A percentile compares a stretch with the other conserved stretches of the same genome.
Conservation (phyloP, 163 green algal genomes). For the Coccomyxa subellipsoidea region DNA sequence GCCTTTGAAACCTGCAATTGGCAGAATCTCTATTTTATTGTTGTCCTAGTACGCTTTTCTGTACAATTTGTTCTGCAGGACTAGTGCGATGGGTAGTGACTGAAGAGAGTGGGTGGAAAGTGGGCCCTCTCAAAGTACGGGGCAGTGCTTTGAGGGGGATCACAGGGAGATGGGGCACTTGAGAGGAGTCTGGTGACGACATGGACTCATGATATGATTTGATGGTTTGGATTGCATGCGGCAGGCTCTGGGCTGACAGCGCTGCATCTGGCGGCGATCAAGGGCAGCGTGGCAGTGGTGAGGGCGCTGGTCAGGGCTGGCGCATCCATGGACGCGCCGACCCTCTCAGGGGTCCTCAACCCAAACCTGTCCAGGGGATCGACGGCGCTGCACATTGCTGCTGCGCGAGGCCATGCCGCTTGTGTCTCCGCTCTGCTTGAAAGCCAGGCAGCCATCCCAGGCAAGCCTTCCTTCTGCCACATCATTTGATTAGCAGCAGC, state of each 20-base stretch:
- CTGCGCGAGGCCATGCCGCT: slow-evolving; percentile 15
- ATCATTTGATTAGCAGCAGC: neutral
- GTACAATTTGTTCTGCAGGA: no score
- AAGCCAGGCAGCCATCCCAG: slow-evolving; percentile 10
- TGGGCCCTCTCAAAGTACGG: no score
- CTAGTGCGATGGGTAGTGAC: no score
- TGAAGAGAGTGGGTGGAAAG: no score
- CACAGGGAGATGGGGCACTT: no score
- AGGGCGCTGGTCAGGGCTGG: slow-evolving; percentile 12
- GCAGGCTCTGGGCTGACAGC: slow-evolving; percentile 24
- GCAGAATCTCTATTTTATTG: neutral
- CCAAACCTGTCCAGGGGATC: slow-evolving; percentile 18
- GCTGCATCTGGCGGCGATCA: slow-evolving; percentile 31
- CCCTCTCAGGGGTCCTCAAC: slow-evolving; percentile 12
- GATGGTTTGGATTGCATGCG: no score
- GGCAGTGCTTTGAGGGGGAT: no score
- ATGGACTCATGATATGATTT: no score
- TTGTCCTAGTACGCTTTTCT: no score
- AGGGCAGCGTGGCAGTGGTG: slow-evolving; percentile 22
- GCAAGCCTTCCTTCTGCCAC: neutral
- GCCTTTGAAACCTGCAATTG: neutral
- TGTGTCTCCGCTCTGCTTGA: slow-evolving; percentile 25
- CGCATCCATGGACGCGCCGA: slow-evolving; percentile 10
- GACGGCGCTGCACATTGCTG: slow-evolving; percentile 37
- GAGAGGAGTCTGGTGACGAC: no score